Percentiles rank a stretch among this genome's conserved stretches.
Conservation (phyloP, 1,139 yeast genomes). For the Meyerozyma athensensis region DNA sequence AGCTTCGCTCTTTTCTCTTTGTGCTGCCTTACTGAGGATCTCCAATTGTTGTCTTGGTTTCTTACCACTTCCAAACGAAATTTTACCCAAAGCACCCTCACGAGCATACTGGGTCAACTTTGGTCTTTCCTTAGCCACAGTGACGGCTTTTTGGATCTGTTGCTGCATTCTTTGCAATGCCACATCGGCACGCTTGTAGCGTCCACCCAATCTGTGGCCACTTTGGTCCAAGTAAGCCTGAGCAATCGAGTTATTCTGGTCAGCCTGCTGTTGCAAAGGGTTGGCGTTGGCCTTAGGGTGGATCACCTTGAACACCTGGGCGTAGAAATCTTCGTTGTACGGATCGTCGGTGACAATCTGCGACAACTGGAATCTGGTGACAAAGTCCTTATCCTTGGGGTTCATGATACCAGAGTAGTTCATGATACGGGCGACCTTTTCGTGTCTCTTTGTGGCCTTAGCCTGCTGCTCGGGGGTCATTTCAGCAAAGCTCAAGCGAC, state of each 20-base stretch:
- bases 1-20: conserved; percentile 38
- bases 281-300: conserved; percentile 53
- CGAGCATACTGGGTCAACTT: conserved; percentile 65
- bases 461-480: conserved; percentile 46
- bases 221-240: conserved; percentile 93
- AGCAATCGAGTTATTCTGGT: conserved; percentile 68
- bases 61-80: conserved; percentile 75
- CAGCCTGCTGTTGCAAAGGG: conserved; percentile 35
- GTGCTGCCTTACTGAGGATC: conserved; percentile 53
- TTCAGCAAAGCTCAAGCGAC: conserved; percentile 4
- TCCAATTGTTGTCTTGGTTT: conserved; percentile 87
- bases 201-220: conserved; percentile 86
- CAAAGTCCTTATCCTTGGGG: conserved; percentile 93
- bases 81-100: conserved; percentile 91
- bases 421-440: conserved; percentile 73
- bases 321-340: conserved; percentile 92
- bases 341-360: conserved; percentile 98
- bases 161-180: conserved; percentile 98
- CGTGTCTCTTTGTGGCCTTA: conserved; percentile 64
- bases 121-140: conserved; percentile 89
- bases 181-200: conserved; percentile 85
- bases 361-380: conserved; percentile 88
- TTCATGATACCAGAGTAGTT: conserved; percentile 92
- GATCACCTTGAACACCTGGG: conserved; percentile 87
- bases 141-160: conserved; percentile 94